A percentile compares a stretch with the other conserved stretches of the same genome.
phyloP scores from a whole-genome alignment of 495 filamentous ascomycete species.

The Xylaria telfairii region DNA sequence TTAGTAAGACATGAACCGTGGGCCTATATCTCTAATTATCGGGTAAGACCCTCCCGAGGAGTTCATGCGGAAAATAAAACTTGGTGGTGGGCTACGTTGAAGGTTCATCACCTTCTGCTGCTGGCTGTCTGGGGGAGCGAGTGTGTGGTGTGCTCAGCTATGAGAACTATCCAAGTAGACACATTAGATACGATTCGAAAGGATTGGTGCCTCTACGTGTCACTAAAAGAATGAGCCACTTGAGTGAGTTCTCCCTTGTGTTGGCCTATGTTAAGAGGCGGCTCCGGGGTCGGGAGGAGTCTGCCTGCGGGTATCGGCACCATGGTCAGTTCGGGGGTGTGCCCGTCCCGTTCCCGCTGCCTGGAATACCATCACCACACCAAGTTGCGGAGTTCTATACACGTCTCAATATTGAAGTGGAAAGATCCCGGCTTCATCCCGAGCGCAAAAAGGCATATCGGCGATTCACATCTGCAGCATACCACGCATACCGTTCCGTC shows the following conservation, averaged over 20 bases:
- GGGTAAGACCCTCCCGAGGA: background rate
- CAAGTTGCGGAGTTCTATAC: constrained; percentile 28
- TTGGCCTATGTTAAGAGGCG: constrained; percentile 13
- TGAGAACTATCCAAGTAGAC: background rate
- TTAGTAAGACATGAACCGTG: background rate
- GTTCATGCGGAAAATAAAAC: background rate
- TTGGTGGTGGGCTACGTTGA: no score
- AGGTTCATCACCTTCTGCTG: background rate
- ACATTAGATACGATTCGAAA: background rate
- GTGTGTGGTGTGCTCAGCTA: background rate
- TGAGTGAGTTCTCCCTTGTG: constrained; percentile 26
- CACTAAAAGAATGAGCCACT: constrained; percentile 14
- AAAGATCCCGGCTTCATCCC: constrained; percentile 25
- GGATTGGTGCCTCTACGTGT: background rate
- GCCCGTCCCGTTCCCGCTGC: constrained; percentile 24
- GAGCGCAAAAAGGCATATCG: constrained; percentile 28
- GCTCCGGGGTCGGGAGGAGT: constrained; percentile 22
- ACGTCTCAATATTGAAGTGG: constrained; percentile 23
- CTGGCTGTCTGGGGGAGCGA: background rate
- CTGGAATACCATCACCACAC: constrained; percentile 18
- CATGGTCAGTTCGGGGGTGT: constrained; percentile 19
- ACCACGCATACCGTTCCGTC: constrained; percentile 27
- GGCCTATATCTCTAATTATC: background rate
- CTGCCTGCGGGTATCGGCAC: background rate
- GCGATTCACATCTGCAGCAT: constrained; percentile 24